phyloP scores from a whole-genome alignment of 306 rosid species.

The Fragaria iinumae region DNA sequence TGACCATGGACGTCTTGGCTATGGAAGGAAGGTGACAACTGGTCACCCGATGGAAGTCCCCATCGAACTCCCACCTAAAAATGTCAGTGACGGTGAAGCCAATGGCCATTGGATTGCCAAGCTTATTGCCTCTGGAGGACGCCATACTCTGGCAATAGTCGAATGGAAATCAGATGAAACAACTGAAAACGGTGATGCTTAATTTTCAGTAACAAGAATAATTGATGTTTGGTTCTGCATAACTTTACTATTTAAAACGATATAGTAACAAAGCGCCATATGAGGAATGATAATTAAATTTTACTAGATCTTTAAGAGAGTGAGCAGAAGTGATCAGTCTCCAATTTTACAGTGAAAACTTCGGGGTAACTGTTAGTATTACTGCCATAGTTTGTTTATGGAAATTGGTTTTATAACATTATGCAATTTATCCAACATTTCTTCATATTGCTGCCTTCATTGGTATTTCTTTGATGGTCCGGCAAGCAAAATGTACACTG shows the following conservation, averaged over 20 bases:
- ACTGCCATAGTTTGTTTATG: not conserved
- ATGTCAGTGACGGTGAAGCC: conserved; percentile 22
- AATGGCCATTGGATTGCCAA: conserved; percentile 74
- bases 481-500: conserved; percentile 1
- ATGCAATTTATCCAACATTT: not conserved
- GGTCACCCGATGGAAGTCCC: conserved; percentile 98
- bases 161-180: conserved; percentile 63
- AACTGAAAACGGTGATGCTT: not conserved
- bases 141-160: conserved; percentile 84
- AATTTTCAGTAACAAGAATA: conserved; percentile 5
- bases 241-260: not conserved
- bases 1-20: conserved; percentile 98
- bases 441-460: not conserved
- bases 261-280: not conserved
- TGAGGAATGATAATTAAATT: not conserved
- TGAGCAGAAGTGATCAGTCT: not conserved
- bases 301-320: not conserved
- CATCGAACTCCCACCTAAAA: conserved; percentile 50
- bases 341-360: not conserved
- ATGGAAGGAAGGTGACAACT: conserved; percentile 89
- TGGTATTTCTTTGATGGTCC: not conserved
- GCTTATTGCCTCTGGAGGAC: conserved; percentile 92
- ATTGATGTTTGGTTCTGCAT: not conserved
- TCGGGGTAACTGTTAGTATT: not conserved
- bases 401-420: not conserved